Evolutionary conservation across 768 basidiomycete species (phyloP).

Genomic region (Suillus lakei): DNA sequence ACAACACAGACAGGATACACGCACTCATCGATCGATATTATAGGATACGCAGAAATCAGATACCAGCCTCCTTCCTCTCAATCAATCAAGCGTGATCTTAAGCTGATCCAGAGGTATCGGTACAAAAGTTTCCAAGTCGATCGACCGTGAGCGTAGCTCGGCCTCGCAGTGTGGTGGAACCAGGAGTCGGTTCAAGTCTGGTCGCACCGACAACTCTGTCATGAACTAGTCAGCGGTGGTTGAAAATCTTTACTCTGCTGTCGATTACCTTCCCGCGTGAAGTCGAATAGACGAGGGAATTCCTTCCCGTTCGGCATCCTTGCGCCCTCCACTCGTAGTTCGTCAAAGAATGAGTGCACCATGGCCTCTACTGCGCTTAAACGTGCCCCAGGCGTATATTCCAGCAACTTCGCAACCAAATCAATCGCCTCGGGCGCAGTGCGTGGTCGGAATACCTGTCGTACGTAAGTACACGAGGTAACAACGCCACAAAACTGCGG

Average conservation of each 20-base stretch:
- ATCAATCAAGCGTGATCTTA: conserved; percentile 91
- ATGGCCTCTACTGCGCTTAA: conserved; percentile 90
- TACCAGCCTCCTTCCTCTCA: conserved; percentile 26
- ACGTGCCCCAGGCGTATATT: conserved; percentile 96
- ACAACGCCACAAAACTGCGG: conserved; percentile 6
- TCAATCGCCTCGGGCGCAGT: conserved; percentile 97
- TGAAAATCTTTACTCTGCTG: background rate
- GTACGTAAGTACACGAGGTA: conserved; percentile 18
- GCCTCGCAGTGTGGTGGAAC: conserved; percentile 91
- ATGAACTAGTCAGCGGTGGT: conserved; percentile 12
- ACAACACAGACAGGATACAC: conserved; percentile 28
- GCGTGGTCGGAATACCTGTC: conserved; percentile 95
- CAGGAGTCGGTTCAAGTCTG: conserved; percentile 90
- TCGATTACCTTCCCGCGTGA: conserved; percentile 89
- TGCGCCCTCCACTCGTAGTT: conserved; percentile 86
- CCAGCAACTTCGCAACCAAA: conserved; percentile 90
- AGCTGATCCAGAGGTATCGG: conserved; percentile 98
- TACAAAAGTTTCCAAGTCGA: conserved; percentile 89
- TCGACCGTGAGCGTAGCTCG: conserved; percentile 84
- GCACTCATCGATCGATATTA: conserved; percentile 34
- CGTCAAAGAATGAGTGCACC: conserved; percentile 97
- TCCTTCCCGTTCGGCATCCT: conserved; percentile 98
- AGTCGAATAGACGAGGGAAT: conserved; percentile 93
- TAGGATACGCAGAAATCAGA: conserved; percentile 41
- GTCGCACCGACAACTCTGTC: conserved; percentile 93